Conservation (phyloP, 2,329 filamentous ascomycete species). For the Thelonectria olida region DNA sequence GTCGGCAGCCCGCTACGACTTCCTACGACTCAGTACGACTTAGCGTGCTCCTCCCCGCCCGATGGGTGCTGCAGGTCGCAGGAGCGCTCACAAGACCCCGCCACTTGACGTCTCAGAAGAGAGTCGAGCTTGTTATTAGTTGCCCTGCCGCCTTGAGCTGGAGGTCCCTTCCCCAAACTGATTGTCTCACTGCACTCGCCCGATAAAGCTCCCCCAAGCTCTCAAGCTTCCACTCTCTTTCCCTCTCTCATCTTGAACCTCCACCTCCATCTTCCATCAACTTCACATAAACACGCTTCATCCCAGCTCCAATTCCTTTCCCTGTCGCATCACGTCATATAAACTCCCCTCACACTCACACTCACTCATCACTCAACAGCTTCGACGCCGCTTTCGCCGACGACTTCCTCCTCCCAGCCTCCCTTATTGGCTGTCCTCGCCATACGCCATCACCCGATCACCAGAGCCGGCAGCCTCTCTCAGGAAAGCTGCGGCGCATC, state of each 20-base stretch:
- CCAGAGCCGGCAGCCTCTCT: conserved; percentile 26
- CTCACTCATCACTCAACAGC: conserved; percentile 37
- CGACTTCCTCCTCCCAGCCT: conserved; percentile 32
- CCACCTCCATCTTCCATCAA: neutral
- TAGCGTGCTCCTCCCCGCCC: neutral
- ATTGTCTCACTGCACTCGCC: neutral
- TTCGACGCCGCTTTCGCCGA: conserved; percentile 33
- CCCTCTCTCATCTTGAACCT: neutral
- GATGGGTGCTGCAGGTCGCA: neutral
- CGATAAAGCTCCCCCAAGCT: neutral
- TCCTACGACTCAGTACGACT: too few relatives aligned
- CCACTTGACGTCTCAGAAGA: neutral
- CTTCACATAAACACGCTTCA: neutral
- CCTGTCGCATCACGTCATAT: conserved; percentile 15
- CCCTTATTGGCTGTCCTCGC: conserved; percentile 33
- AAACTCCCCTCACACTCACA: too few relatives aligned
- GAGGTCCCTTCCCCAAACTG: neutral
- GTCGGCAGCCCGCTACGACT: too few relatives aligned
- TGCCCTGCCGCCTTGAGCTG: neutral
- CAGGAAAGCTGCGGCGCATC: conserved; percentile 42
- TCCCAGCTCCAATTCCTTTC: conserved; percentile 4
- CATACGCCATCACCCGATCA: conserved; percentile 35
- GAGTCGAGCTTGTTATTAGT: neutral
- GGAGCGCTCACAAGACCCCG: neutral
- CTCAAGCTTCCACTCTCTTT: neutral